Evolutionary conservation across 805 yeast genomes (phyloP).

Genomic region (Debaryomyces hansenii): DNA sequence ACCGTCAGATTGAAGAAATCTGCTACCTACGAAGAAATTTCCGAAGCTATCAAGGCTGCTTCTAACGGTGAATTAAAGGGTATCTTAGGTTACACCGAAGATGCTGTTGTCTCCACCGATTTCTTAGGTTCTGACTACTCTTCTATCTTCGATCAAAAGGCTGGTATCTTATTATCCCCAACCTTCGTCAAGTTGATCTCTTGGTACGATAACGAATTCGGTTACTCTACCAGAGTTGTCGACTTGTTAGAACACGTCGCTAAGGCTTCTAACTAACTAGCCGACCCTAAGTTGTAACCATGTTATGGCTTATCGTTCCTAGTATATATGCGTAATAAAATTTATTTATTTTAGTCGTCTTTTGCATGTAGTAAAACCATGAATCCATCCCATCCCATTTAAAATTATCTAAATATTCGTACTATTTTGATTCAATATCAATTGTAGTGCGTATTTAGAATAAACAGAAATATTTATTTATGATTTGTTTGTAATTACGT

Average conservation of each 20-base stretch:
- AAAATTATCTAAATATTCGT: too few relatives aligned
- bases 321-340: neutral
- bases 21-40: slow-evolving; percentile 81
- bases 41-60: slow-evolving; percentile 71
- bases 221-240: slow-evolving; percentile 95
- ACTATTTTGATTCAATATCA: too few relatives aligned
- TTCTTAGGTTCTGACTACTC: slow-evolving; percentile 83
- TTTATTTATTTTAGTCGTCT: neutral
- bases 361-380: too few relatives aligned
- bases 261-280: slow-evolving; percentile 33
- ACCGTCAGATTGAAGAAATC: slow-evolving; percentile 78
- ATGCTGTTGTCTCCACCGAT: slow-evolving; percentile 88
- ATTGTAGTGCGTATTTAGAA: too few relatives aligned
- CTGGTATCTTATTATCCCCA: slow-evolving; percentile 85
- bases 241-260: slow-evolving; percentile 85
- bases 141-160: slow-evolving; percentile 86
- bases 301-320: neutral
- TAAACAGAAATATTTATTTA: too few relatives aligned
- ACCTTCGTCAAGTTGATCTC: slow-evolving; percentile 88
- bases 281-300: slow-evolving; percentile 3
- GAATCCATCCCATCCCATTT: too few relatives aligned
- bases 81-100: slow-evolving; percentile 86
- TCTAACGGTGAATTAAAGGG: slow-evolving; percentile 80
- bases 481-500: too few relatives aligned
- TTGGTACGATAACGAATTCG: slow-evolving; percentile 96